phyloP scores from a whole-genome alignment of 202 grass and related monocot species.

The Bolboschoenoplectus hybrid region DNA sequence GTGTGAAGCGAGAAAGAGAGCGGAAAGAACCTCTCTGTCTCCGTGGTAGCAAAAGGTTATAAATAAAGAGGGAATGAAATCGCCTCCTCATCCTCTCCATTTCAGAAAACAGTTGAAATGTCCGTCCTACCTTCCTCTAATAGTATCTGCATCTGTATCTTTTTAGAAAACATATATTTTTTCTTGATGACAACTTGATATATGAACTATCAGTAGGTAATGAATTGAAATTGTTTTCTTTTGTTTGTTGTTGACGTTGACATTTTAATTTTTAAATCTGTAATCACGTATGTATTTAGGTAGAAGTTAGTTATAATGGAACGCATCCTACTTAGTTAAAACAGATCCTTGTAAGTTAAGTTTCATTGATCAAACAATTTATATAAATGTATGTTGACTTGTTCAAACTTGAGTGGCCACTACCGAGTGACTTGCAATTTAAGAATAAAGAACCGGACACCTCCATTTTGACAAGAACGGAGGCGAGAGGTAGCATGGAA shows the following conservation, averaged over 20 bases:
- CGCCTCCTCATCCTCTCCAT: slow-evolving; percentile 19
- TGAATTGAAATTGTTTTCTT: neutral
- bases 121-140: neutral
- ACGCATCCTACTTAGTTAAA: neutral
- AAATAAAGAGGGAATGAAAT: slow-evolving; percentile 1
- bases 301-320: neutral
- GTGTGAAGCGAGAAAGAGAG: slow-evolving; percentile 33
- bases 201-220: neutral
- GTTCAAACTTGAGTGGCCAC: slow-evolving; percentile 14
- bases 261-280: neutral
- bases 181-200: neutral
- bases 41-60: neutral
- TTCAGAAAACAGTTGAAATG: neutral
- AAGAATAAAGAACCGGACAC: neutral
- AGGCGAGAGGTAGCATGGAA: neutral
- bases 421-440: neutral
- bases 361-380: neutral
- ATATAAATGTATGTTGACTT: slow-evolving; percentile 4
- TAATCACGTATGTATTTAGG: neutral
- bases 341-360: neutral
- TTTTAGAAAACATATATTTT: too few species aligned
- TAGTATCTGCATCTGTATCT: neutral
- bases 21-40: neutral
- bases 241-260: neutral
- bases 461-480: neutral